Percentiles rank a stretch among this genome's conserved stretches.
Evolutionary conservation across 176 grass and related monocot genomes (phyloP).

Genomic region (Triticum dicoccoides): DNA sequence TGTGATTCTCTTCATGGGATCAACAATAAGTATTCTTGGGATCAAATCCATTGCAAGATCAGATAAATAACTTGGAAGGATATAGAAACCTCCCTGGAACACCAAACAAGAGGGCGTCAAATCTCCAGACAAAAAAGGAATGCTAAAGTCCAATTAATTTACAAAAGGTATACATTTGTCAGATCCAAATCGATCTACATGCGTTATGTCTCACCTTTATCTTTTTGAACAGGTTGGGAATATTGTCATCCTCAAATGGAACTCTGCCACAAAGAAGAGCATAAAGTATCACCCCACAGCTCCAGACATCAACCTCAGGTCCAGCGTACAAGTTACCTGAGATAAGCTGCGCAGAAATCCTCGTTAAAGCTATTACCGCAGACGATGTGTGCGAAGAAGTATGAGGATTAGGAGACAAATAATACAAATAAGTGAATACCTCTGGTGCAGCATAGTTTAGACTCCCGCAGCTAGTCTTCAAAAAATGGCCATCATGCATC

Average conservation of each 20-base stretch:
- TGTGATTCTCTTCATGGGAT: constrained; percentile 95
- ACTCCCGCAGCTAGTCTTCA: constrained; percentile 98
- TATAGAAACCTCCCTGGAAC: constrained; percentile 80
- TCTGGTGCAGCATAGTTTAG: constrained; percentile 96
- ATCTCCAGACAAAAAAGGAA: constrained; percentile 11
- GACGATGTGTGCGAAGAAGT: background rate
- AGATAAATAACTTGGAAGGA: constrained; percentile 87
- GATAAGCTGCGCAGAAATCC: constrained; percentile 56
- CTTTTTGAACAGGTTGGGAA: constrained; percentile 85
- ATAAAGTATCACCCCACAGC: constrained; percentile 97
- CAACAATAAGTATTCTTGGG: constrained; percentile 83
- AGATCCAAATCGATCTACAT: background rate
- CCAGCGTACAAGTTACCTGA: constrained; percentile 93
- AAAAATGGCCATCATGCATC: constrained; percentile 96
- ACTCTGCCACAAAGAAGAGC: constrained; percentile 94
- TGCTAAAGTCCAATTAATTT: background rate
- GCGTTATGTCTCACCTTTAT: constrained; percentile 64
- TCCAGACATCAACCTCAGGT: constrained; percentile 97
- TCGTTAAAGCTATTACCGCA: constrained; percentile 9
- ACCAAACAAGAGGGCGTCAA: background rate
- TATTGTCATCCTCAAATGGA: constrained; percentile 97
- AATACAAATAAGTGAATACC: constrained; percentile 43
- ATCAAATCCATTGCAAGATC: constrained; percentile 85
- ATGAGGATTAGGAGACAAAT: constrained; percentile 7
- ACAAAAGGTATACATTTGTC: background rate